These are phyloP conservation scores for Diaporthe aspalathi DNA, from an alignment of 2,329 filamentous ascomycete genomes.

Conservation along the genomic window DNA sequence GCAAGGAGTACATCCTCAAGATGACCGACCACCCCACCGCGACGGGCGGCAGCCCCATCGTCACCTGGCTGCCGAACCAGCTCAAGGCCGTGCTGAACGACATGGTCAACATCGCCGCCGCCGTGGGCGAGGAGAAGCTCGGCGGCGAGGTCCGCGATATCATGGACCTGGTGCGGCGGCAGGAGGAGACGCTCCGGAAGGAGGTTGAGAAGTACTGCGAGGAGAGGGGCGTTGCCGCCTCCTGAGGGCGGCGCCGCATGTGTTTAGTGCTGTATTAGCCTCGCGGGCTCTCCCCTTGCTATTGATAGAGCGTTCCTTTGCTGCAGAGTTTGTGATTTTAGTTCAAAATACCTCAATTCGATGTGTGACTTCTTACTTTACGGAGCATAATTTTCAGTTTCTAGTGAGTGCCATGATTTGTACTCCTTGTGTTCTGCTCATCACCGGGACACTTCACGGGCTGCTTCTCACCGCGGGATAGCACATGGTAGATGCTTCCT, in stretches of 20 bases:
- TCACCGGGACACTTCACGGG: not conserved
- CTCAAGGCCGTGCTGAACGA: constrained; percentile 78
- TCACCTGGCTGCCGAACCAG: constrained; percentile 88
- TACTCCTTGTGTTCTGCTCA: not conserved
- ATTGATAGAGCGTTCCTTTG: not conserved
- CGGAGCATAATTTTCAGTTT: not conserved
- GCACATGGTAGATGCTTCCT: too few relatives aligned
- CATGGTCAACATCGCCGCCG: constrained; percentile 69
- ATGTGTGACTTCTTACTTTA: not conserved
- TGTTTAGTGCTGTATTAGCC: not conserved
- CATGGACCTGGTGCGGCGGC: constrained; percentile 73
- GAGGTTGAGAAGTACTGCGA: constrained; percentile 81
- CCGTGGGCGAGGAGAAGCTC: constrained; percentile 59
- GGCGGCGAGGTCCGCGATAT: constrained; percentile 65
- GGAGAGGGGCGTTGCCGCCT: constrained; percentile 62
- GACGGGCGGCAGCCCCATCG: constrained; percentile 83
- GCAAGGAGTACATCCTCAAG: constrained; percentile 85
- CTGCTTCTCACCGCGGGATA: not conserved
- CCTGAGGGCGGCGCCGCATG: not conserved
- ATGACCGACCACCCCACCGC: constrained; percentile 80
- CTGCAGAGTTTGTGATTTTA: not conserved
- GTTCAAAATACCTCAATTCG: constrained; percentile 1
- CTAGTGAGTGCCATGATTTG: not conserved
- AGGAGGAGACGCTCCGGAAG: constrained; percentile 74
- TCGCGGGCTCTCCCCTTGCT: not conserved